These are phyloP conservation scores for Epithele typhae DNA, from an alignment of 768 basidiomycete species.

Conservation along the genomic window DNA sequence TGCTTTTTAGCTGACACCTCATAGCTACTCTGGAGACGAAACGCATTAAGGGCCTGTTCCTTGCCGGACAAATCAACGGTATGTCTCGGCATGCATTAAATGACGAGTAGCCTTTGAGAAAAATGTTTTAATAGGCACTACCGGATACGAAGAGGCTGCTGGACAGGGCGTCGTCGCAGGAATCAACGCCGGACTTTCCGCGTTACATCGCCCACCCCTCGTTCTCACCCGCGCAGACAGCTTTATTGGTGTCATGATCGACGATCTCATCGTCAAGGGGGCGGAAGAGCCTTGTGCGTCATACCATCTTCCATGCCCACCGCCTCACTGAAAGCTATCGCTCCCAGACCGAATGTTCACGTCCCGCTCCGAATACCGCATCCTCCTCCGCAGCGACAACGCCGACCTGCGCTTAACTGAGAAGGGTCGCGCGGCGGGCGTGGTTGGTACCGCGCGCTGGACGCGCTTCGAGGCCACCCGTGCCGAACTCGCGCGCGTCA, in stretches of 20 bases:
- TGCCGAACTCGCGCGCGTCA: slow-evolving; percentile 31
- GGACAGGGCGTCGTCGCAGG: slow-evolving; percentile 88
- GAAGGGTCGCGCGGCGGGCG: slow-evolving; percentile 51
- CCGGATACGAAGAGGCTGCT: slow-evolving; percentile 93
- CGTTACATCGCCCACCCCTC: slow-evolving; percentile 51
- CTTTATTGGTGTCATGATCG: slow-evolving; percentile 87
- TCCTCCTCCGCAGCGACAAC: slow-evolving; percentile 85
- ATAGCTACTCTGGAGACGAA: slow-evolving; percentile 83
- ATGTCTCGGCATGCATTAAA: neutral
- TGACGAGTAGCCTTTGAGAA: neutral
- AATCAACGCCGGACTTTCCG: slow-evolving; percentile 78
- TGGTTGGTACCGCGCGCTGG: slow-evolving; percentile 43
- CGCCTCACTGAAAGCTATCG: neutral
- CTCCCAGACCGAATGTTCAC: slow-evolving; percentile 88
- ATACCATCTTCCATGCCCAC: neutral
- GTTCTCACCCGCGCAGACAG: slow-evolving; percentile 79
- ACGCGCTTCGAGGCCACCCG: slow-evolving; percentile 29
- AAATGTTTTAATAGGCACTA: slow-evolving; percentile 60
- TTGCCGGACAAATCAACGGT: slow-evolving; percentile 91
- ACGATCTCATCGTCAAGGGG: slow-evolving; percentile 85
- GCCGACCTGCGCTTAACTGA: slow-evolving; percentile 80
- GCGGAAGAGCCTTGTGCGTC: slow-evolving; percentile 85
- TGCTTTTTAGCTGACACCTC: too few relatives aligned
- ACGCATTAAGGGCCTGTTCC: slow-evolving; percentile 76
- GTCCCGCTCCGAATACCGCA: slow-evolving; percentile 83